Percentiles rank a stretch among this genome's conserved stretches.
Conservation (phyloP, 73 alveolate species). For the Paramecium sonneborni region DNA sequence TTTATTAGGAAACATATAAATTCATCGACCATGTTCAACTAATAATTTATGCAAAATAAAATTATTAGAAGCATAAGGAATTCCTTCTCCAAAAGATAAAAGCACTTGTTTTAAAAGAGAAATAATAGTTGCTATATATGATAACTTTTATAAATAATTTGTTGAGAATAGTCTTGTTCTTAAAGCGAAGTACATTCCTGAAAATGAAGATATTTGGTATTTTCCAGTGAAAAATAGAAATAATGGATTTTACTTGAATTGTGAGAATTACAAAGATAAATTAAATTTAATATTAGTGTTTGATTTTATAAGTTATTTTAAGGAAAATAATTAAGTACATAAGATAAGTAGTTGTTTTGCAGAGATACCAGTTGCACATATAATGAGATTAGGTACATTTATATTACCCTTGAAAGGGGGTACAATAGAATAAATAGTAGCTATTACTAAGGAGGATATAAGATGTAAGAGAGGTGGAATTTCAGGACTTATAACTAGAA, state of each 20-base stretch:
- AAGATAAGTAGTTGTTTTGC: conserved; percentile 1
- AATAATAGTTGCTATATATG: conserved; percentile 18
- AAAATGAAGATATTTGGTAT: neutral
- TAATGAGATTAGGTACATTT: neutral
- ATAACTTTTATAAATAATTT: conserved; percentile 32
- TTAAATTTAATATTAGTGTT: neutral
- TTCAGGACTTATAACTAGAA: neutral
- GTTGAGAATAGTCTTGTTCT: neutral
- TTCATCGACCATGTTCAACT: neutral
- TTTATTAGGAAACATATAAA: neutral
- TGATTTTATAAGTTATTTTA: conserved; percentile 10
- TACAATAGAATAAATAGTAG: neutral
- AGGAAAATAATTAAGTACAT: neutral
- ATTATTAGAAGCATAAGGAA: neutral
- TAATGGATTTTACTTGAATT: conserved; percentile 5
- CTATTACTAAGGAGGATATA: neutral
- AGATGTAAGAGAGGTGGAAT: neutral
- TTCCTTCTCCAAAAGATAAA: neutral
- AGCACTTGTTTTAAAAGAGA: conserved; percentile 4
- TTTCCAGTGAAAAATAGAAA: neutral
- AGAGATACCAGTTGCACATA: neutral
- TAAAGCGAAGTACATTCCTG: neutral
- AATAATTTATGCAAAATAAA: neutral
- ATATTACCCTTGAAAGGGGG: neutral
- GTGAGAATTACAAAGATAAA: neutral